Conservation (phyloP, 2,329 filamentous ascomycete species). For the Allantophomopsis cytisporea region DNA sequence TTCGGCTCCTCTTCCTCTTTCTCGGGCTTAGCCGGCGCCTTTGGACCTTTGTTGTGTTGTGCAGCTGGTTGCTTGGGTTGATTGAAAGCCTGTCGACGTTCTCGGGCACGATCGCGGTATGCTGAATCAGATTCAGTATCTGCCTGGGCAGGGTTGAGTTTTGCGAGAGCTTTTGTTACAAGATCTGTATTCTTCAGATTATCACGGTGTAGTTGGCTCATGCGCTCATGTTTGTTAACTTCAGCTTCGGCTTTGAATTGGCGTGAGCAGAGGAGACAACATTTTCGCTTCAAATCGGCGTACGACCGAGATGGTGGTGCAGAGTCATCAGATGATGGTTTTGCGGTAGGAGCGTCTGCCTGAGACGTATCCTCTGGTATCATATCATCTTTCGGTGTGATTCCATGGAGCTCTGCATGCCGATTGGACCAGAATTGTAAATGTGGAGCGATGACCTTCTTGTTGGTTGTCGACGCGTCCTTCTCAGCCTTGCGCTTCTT, state of each 20-base stretch:
- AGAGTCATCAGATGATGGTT: slow-evolving; percentile 9
- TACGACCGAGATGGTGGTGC: slow-evolving; percentile 35
- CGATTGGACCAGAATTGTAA: slow-evolving; percentile 61
- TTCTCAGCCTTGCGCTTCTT: slow-evolving; percentile 45
- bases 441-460: slow-evolving; percentile 45
- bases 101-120: slow-evolving; percentile 48
- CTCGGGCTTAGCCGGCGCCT: slow-evolving; percentile 9
- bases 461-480: slow-evolving; percentile 21
- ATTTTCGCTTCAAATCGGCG: slow-evolving; percentile 40
- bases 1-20: slow-evolving; percentile 22
- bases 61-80: slow-evolving; percentile 39
- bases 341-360: slow-evolving; percentile 5
- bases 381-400: slow-evolving; percentile 21
- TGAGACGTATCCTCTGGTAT: slow-evolving; percentile 16
- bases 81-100: slow-evolving; percentile 47
- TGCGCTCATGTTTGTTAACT: slow-evolving; percentile 43
- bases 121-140: slow-evolving; percentile 9
- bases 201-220: slow-evolving; percentile 39
- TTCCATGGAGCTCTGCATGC: slow-evolving; percentile 52
- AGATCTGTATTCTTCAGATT: slow-evolving; percentile 37
- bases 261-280: slow-evolving; percentile 48
- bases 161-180: slow-evolving; percentile 22
- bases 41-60: slow-evolving; percentile 19
- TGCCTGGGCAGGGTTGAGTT: slow-evolving; percentile 19
- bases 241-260: slow-evolving; percentile 39